These are phyloP conservation scores for Leishmania braziliensis DNA, from an alignment of 208 protist genomes.

Conservation along the genomic window DNA sequence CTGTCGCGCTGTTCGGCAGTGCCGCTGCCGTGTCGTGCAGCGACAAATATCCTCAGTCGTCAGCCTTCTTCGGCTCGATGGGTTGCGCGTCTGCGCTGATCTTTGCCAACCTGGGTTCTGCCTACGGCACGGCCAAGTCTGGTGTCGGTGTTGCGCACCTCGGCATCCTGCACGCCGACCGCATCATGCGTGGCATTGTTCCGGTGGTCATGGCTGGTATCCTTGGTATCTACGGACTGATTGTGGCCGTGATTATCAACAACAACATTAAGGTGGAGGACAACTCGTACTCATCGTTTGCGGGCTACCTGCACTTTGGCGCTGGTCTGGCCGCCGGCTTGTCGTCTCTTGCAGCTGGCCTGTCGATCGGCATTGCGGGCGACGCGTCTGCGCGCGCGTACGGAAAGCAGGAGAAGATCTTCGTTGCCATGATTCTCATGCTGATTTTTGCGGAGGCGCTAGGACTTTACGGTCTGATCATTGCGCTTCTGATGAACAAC, in stretches of 20 bases:
- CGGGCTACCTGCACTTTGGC: conserved; percentile 88
- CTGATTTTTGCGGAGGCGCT: conserved; percentile 99
- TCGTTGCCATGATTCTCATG: conserved; percentile 99
- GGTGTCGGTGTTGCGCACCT: conserved; percentile 97
- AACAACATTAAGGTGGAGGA: conserved; percentile 83
- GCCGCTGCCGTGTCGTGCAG: conserved; percentile 56
- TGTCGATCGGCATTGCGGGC: conserved; percentile 99
- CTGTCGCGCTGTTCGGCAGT: conserved; percentile 29
- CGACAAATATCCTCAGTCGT: conserved; percentile 86
- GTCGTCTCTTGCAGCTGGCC: conserved; percentile 96
- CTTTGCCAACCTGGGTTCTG: conserved; percentile 96
- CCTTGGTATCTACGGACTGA: conserved; percentile 99
- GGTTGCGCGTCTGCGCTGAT: conserved; percentile 92
- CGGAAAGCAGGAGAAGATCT: conserved; percentile 97
- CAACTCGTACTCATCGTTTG: conserved; percentile 71
- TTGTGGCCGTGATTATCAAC: conserved; percentile 98
- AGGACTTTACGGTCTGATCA: conserved; percentile 99
- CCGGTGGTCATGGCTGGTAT: conserved; percentile 96
- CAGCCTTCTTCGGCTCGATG: conserved; percentile 97
- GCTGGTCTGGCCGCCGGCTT: conserved; percentile 95
- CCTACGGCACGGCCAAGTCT: conserved; percentile 98
- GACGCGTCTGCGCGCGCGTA: conserved; percentile 94
- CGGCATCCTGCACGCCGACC: conserved; percentile 95
- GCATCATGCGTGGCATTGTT: conserved; percentile 95
- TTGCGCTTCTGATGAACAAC: conserved; percentile 96